Conservation (phyloP, 306 rosid genomes). For the apple (Malus domestica) region DNA sequence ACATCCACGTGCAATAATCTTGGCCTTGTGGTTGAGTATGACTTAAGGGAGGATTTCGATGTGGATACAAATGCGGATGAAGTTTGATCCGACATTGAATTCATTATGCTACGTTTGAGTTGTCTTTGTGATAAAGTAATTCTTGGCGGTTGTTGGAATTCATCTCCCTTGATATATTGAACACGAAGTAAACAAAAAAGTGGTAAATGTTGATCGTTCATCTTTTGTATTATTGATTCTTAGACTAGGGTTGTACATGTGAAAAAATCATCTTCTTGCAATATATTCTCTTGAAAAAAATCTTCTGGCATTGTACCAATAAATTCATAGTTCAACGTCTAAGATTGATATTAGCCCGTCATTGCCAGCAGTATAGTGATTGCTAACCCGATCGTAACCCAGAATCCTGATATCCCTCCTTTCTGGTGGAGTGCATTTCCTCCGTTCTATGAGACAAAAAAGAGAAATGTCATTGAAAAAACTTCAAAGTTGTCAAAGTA, state of each 20-base stretch:
- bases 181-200: constrained; percentile 3
- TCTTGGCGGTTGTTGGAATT: constrained; percentile 14
- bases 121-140: background rate
- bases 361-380: constrained; percentile 39
- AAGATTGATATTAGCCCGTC: constrained; percentile 35
- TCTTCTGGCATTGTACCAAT: background rate
- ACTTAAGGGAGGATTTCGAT: constrained; percentile 49
- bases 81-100: constrained; percentile 27
- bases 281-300: background rate
- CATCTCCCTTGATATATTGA: constrained; percentile 20
- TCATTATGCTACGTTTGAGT: background rate
- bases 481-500: background rate
- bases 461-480: background rate
- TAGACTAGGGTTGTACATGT: constrained; percentile 6
- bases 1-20: constrained; percentile 83
- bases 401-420: constrained; percentile 33
- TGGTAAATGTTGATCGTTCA: background rate
- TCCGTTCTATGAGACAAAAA: constrained; percentile 46
- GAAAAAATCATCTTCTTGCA: constrained; percentile 16
- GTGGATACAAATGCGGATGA: constrained; percentile 35
- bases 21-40: constrained; percentile 63
- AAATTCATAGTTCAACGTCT: constrained; percentile 22
- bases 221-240: constrained; percentile 23
- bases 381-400: constrained; percentile 44
- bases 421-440: constrained; percentile 40